A percentile compares a stretch with the other conserved stretches of the same genome.
Evolutionary conservation across 1,284 basidiomycete species (phyloP).

Genomic region (Fomitiporia mediterranea): DNA sequence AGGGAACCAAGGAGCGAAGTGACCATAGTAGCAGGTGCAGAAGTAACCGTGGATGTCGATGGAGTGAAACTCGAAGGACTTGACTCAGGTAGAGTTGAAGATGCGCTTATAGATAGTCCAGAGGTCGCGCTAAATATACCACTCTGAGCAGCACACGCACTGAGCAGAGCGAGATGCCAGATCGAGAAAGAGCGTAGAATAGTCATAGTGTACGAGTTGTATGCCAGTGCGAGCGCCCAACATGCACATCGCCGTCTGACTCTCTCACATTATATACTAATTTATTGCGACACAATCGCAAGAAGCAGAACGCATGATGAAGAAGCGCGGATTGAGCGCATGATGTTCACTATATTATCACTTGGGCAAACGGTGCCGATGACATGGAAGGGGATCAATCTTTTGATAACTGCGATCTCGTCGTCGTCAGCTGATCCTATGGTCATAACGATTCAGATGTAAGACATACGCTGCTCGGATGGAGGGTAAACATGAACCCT

Average conservation of each 20-base stretch:
- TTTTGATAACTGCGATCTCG: not conserved
- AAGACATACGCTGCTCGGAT: not conserved
- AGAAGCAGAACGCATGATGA: not conserved
- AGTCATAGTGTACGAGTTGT: not conserved
- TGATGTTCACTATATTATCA: not conserved
- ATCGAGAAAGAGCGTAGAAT: not conserved
- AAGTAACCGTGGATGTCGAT: not conserved
- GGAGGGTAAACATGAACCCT: not conserved
- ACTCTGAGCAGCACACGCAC: not conserved
- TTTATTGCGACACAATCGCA: too few relatives aligned
- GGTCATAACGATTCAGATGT: not conserved
- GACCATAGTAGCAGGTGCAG: not conserved
- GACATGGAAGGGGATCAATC: not conserved
- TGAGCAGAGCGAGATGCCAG: not conserved
- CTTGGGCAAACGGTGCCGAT: not conserved
- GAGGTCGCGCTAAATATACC: not conserved
- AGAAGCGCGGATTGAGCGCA: not conserved
- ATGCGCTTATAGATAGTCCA: not conserved
- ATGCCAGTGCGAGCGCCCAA: not conserved
- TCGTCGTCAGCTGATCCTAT: not conserved
- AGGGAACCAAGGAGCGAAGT: not conserved
- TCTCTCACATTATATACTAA: not conserved
- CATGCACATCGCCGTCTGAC: not conserved
- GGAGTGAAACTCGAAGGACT: constrained; percentile 9
- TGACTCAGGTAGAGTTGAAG: not conserved